phyloP scores from a whole-genome alignment of 345 rosid genomes.

The Rhodamnia argentea region DNA sequence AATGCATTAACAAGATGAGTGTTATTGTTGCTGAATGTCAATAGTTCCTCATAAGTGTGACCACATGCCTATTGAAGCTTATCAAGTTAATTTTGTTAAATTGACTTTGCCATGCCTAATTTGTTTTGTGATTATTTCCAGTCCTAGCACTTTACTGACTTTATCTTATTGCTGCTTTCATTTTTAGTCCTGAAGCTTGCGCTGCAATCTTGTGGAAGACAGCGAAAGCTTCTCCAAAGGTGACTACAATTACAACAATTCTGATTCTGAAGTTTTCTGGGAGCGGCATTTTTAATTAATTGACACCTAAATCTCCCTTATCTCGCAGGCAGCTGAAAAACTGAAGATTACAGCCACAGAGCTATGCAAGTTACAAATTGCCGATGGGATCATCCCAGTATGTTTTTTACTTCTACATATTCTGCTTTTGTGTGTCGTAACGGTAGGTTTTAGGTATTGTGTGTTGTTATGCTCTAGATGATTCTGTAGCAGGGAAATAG shows the following conservation, averaged over 20 bases:
- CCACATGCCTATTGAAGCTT: background rate
- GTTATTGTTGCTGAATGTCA: background rate
- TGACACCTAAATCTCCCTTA: background rate
- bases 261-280: background rate
- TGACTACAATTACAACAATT: constrained; percentile 5
- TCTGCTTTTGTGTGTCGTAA: background rate
- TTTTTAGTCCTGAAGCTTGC: constrained; percentile 90
- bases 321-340: constrained; percentile 79
- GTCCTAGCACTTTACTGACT: background rate
- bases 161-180: constrained; percentile 2
- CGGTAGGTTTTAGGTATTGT: background rate
- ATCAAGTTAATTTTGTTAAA: background rate
- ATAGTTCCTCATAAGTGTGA: background rate
- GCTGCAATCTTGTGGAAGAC: constrained; percentile 94
- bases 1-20: background rate
- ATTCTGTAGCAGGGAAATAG: background rate
- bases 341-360: constrained; percentile 76
- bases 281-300: background rate
- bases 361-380: constrained; percentile 62
- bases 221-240: constrained; percentile 93
- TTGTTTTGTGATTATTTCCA: background rate
- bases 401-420: constrained; percentile 1
- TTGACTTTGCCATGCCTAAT: background rate
- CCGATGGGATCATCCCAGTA: constrained; percentile 89
- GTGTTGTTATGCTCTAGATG: background rate